Conservation (phyloP, 371 early-diverging fungal genomes). For the Circinella minor region DNA sequence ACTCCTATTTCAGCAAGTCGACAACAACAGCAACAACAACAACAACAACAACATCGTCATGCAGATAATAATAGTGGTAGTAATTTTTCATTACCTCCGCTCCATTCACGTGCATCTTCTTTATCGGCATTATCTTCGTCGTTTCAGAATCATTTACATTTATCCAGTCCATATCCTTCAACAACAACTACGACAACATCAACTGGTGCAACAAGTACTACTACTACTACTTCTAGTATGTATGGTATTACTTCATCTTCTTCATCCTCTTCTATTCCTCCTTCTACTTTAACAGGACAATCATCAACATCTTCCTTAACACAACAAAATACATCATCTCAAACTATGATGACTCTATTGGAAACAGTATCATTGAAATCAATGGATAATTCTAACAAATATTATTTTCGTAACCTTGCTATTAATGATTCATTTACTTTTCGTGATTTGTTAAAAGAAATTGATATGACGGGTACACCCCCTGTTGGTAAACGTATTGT, state of each 20-base stretch:
- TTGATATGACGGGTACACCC: slow-evolving; percentile 45
- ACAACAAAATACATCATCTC: neutral
- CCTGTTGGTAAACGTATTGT: slow-evolving; percentile 54
- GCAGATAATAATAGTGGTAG: slow-evolving; percentile 1
- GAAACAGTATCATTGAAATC: slow-evolving; percentile 52
- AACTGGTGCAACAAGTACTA: neutral
- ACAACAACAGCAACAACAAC: neutral
- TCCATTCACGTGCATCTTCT: slow-evolving; percentile 40
- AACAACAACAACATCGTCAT: neutral
- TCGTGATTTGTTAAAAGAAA: slow-evolving; percentile 45
- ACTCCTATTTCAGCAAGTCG: neutral
- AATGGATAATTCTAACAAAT: slow-evolving; percentile 21
- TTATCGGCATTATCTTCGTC: slow-evolving; percentile 19
- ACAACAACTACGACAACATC: neutral
- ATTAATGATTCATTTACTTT: slow-evolving; percentile 56
- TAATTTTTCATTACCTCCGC: slow-evolving; percentile 19
- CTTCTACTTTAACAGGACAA: neutral
- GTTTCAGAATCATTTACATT: slow-evolving; percentile 10
- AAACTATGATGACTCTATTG: slow-evolving; percentile 13
- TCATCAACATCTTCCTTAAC: neutral
- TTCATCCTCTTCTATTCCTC: too few relatives aligned
- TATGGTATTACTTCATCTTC: neutral
- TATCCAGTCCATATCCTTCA: neutral
- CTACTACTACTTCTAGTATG: neutral
- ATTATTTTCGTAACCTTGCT: slow-evolving; percentile 52